phyloP scores from a whole-genome alignment of 2,329 filamentous ascomycete species.

The Pseudogymnoascus sp. region DNA sequence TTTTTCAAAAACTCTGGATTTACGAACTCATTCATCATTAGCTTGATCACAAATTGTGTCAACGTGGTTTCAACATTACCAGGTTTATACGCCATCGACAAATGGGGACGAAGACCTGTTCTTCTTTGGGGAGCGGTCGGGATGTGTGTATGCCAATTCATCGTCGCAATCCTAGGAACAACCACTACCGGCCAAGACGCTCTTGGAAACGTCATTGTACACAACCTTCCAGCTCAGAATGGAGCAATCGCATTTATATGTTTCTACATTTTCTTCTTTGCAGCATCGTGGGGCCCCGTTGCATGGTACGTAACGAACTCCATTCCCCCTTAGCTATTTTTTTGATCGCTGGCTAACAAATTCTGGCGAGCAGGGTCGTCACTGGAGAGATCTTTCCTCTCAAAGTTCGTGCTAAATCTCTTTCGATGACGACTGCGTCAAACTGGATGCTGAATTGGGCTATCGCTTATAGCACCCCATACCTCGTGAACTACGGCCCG shows the following conservation, averaged over 20 bases:
- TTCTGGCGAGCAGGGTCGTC: conserved; percentile 50
- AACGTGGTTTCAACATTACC: conserved; percentile 71
- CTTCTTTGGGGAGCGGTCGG: conserved; percentile 67
- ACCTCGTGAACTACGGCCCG: conserved; percentile 62
- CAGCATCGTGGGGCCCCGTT: conserved; percentile 69
- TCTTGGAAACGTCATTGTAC: conserved; percentile 42
- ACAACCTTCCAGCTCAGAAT: conserved; percentile 46
- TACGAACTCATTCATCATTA: conserved; percentile 58
- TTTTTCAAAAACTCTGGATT: conserved; percentile 61
- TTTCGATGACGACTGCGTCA: conserved; percentile 67
- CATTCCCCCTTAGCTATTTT: neutral
- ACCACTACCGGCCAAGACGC: conserved; percentile 45
- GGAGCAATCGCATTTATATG: conserved; percentile 57
- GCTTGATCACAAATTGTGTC: conserved; percentile 69
- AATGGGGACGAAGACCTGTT: conserved; percentile 66
- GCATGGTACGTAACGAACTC: conserved; percentile 42
- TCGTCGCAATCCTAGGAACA: conserved; percentile 58
- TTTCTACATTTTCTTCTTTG: conserved; percentile 75
- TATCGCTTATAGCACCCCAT: conserved; percentile 75
- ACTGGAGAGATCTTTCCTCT: conserved; percentile 65
- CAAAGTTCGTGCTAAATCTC: conserved; percentile 65
- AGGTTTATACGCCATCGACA: conserved; percentile 67
- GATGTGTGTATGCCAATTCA: conserved; percentile 61
- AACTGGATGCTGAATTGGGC: conserved; percentile 77
- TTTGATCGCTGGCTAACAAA: conserved; percentile 15